phyloP scores from a whole-genome alignment of 1,284 basidiomycete genomes.

The Schizophyllum commune region DNA sequence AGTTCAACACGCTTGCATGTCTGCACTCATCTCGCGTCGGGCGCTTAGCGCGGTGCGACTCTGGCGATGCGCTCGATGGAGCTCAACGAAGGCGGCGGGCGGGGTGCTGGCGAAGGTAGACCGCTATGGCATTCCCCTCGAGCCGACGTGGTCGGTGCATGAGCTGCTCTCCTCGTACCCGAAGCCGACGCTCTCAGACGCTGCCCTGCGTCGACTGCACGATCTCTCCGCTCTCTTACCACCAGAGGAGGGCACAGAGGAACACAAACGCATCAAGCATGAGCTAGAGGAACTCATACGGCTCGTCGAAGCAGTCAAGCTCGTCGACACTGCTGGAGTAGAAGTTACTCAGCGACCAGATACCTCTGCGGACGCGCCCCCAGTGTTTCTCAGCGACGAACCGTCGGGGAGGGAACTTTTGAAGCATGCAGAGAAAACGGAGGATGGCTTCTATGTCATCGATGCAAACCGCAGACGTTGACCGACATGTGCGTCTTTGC shows the following conservation, averaged over 20 bases:
- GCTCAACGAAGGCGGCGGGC: neutral
- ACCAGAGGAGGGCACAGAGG: conserved; percentile 45
- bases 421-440: conserved; percentile 9
- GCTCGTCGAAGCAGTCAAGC: conserved; percentile 70
- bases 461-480: conserved; percentile 11
- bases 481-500: neutral
- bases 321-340: conserved; percentile 36
- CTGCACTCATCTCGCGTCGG: neutral
- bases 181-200: conserved; percentile 46
- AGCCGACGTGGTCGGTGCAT: conserved; percentile 71
- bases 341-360: conserved; percentile 32
- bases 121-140: conserved; percentile 49
- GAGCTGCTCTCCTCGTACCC: conserved; percentile 69
- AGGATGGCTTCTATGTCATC: conserved; percentile 12
- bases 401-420: conserved; percentile 5
- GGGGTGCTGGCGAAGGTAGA: conserved; percentile 23
- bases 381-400: conserved; percentile 21
- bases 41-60: neutral
- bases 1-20: too few species aligned
- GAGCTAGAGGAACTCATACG: conserved; percentile 65
- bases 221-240: conserved; percentile 62
- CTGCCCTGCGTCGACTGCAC: conserved; percentile 54
- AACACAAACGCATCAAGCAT: conserved; percentile 38
- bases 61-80: neutral
- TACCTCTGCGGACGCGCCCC: conserved; percentile 31